Evolutionary conservation across 495 filamentous ascomycete species (phyloP).

Genomic region (Massariosphaeria phaeospora): DNA sequence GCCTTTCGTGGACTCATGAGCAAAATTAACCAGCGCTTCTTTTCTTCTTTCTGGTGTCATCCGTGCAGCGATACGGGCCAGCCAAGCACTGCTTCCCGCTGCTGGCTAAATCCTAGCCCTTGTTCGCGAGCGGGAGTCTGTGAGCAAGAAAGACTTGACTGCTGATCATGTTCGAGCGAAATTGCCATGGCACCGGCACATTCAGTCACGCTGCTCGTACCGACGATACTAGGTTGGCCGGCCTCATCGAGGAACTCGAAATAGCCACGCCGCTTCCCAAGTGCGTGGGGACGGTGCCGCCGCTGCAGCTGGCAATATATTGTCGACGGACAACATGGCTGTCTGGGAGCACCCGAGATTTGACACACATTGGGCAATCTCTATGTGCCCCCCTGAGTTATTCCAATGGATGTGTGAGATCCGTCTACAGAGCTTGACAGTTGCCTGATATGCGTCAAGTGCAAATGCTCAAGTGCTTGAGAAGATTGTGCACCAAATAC

Average conservation of each 20-base stretch:
- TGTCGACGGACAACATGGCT: not conserved
- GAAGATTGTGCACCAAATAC: too few species aligned
- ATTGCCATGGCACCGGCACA: constrained; percentile 1
- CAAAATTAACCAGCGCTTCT: too few species aligned
- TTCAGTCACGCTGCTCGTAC: constrained; percentile 9
- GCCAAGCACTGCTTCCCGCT: constrained; percentile 26
- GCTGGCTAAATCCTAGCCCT: constrained; percentile 14
- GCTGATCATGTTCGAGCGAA: constrained; percentile 18
- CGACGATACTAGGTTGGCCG: not conserved
- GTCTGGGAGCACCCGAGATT: not conserved
- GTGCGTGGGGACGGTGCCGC: constrained; percentile 11
- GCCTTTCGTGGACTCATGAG: too few species aligned
- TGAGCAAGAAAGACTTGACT: constrained; percentile 9
- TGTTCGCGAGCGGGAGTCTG: constrained; percentile 19
- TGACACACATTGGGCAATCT: not conserved
- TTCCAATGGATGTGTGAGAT: not conserved
- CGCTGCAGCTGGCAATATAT: constrained; percentile 18
- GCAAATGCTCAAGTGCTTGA: not conserved
- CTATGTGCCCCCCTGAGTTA: not conserved
- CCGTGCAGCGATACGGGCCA: constrained; percentile 21
- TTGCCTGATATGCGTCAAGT: not conserved
- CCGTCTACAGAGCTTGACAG: not conserved
- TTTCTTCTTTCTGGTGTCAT: constrained; percentile 30
- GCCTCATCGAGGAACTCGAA: constrained; percentile 6
- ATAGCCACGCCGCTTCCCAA: constrained; percentile 16